Base-by-base conservation (phyloP, 2,329 filamentous ascomycete species). In the Daldinia sp. region DNA sequence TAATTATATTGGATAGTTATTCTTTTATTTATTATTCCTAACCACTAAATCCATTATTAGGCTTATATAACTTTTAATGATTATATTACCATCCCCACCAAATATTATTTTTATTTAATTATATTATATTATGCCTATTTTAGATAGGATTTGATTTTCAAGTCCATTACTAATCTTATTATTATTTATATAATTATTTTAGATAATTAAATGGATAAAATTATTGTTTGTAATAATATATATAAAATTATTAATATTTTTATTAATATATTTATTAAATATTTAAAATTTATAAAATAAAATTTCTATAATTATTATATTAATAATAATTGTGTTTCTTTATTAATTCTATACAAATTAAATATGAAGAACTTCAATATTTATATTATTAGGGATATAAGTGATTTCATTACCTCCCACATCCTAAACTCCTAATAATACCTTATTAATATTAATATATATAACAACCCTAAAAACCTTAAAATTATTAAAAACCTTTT, bases 181-280 rank as follows among this genome's bases (percentile, higher is more conserved):
- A n/a, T n/a, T n/a, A n/a, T n/a, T n/a, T 4, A 43, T 19, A 43
- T 21, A 43, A 29, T 52, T 11, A 52, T 52, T 15, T 7, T 52
- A 11, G 27, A 41, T 19, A 52, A 52, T 45, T 15, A 54, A 7
- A 32, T 54, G 7, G 1, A 25, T 34, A n/a, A n/a, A n/a, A n/a
- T n/a, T n/a, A n/a, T n/a, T n/a, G n/a, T n/a, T n/a, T n/a, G n/a
- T n/a, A n/a, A 54, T 21, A 15, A 32, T n/a, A n/a, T n/a, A 19
- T 21, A 53, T 43, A 11, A 3, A 21, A 17, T 30, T 43, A 30
- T 27, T n/a, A 15, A 25, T 15, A 30, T n/a, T n/a, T n/a, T n/a
- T n/a, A n/a, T n/a, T n/a, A 43, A 54, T 23, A 32, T 45, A 17
- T 43, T 54, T 13, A 53, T 51, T 21, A 19, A 9, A 4, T 54